Percentiles rank a stretch among this genome's conserved stretches.
These are phyloP conservation scores for Trypanosoma avium DNA, from an alignment of 208 protist species.

Conservation along the genomic window DNA sequence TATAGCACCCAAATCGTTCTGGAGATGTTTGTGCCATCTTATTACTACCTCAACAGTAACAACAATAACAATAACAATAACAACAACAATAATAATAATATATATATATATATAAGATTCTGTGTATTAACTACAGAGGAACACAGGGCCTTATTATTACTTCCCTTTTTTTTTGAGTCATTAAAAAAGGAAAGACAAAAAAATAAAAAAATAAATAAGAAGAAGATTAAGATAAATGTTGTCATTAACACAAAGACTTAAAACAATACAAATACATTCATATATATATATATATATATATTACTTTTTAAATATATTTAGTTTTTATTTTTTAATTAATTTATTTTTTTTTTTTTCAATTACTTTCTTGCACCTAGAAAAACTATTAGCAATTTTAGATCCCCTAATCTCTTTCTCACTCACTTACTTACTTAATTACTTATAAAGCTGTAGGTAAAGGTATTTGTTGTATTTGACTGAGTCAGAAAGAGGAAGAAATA, in stretches of 20 bases:
- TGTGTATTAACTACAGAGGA: no score
- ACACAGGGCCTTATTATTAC: no score
- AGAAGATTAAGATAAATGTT: constrained; percentile 2
- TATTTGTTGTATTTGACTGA: no score
- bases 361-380: no score
- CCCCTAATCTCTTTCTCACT: no score
- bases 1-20: constrained; percentile 79
- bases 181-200: constrained; percentile 15
- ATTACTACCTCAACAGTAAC: background rate
- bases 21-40: constrained; percentile 29
- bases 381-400: no score
- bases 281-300: background rate
- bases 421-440: no score
- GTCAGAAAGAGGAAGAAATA: no score
- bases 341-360: background rate
- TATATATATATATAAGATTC: background rate
- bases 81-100: background rate
- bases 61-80: background rate
- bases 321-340: background rate
- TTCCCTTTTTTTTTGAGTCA: no score
- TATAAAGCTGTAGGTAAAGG: no score
- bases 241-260: no score
- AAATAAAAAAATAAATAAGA: constrained; percentile 19
- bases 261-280: background rate
- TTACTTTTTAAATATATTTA: constrained; percentile 4